phyloP scores from a whole-genome alignment of 345 rosid species.

The Eucalyptus brandiana region DNA sequence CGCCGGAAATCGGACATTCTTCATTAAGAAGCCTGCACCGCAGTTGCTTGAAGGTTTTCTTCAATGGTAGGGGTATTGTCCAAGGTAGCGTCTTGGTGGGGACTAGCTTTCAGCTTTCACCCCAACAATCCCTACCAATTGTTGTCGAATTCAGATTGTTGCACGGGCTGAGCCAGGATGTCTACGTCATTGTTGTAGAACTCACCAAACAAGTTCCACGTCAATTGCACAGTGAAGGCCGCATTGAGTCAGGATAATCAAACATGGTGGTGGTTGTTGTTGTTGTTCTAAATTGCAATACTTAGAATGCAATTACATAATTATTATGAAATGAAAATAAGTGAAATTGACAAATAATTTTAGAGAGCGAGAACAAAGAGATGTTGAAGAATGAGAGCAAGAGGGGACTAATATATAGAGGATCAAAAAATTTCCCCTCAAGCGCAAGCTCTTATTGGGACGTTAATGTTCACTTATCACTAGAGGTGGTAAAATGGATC shows the following conservation, averaged over 20 bases:
- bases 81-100: background rate
- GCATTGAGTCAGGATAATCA: background rate
- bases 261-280: background rate
- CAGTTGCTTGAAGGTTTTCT: background rate
- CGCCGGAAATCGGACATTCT: background rate
- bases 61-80: background rate
- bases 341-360: background rate
- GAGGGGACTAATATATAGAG: background rate
- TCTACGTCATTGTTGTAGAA: no score
- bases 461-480: background rate
- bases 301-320: background rate
- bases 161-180: background rate
- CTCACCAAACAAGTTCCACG: background rate
- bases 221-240: background rate
- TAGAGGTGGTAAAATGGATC: no score
- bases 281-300: background rate
- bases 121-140: background rate
- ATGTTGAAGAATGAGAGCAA: background rate
- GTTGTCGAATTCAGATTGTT: background rate
- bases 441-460: background rate
- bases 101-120: background rate
- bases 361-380: background rate
- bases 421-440: background rate
- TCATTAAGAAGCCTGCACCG: background rate
- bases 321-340: background rate